Conservation (phyloP, 345 rosid genomes). For the Hibiscus mutabilis region DNA sequence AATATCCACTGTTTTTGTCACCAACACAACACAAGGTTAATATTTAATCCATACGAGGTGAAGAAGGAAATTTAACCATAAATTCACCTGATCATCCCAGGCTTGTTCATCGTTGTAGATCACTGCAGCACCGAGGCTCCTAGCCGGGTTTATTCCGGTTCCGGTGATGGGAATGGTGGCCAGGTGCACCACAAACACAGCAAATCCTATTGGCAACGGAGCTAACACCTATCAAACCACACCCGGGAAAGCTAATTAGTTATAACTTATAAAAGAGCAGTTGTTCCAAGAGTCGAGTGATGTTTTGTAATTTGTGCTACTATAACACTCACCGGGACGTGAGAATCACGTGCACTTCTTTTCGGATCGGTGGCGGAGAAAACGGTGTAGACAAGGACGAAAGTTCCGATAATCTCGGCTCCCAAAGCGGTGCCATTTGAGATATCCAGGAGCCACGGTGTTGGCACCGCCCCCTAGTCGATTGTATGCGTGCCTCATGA, state of each 20-base stretch:
- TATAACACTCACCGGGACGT: constrained; percentile 33
- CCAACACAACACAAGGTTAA: background rate
- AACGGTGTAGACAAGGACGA: constrained; percentile 53
- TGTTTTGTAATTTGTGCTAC: background rate
- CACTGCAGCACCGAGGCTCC: constrained; percentile 37
- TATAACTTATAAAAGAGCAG: background rate
- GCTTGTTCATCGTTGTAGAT: constrained; percentile 27
- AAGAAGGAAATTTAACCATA: background rate
- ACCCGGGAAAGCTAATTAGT: background rate
- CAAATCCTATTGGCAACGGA: constrained; percentile 33
- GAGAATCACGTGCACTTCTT: constrained; percentile 49
- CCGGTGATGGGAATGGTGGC: constrained; percentile 33
- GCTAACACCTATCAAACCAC: constrained; percentile 24
- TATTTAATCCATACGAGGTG: background rate
- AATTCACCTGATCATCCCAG: constrained; percentile 24
- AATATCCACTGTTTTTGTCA: constrained; percentile 29
- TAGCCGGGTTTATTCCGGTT: constrained; percentile 35
- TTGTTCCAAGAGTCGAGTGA: background rate
- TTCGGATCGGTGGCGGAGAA: constrained; percentile 65
- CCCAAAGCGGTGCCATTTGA: constrained; percentile 45
- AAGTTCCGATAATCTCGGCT: constrained; percentile 49
- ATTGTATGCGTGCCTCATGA: constrained; percentile 26
- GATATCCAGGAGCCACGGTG: constrained; percentile 36
- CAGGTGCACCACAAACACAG: constrained; percentile 31
- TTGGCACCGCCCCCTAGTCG: constrained; percentile 45